These are phyloP conservation scores for Neurospora tetraspora DNA, from an alignment of 495 filamentous ascomycete genomes.

Conservation along the genomic window DNA sequence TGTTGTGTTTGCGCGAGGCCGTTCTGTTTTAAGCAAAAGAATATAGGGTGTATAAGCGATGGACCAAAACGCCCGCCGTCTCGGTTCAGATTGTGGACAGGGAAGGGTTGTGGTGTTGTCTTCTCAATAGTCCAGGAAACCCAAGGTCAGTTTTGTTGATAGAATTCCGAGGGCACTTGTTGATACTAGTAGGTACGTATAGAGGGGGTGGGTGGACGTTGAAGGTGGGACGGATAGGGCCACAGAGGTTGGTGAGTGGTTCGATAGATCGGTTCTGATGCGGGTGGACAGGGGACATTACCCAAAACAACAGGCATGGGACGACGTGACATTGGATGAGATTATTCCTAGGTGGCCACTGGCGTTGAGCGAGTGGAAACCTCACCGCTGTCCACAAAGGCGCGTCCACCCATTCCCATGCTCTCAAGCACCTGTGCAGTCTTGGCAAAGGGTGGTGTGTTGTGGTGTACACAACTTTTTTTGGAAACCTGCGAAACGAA, in stretches of 20 bases:
- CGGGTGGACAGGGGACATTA: background rate
- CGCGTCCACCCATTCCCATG: background rate
- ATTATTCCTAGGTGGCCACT: background rate
- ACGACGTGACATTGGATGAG: background rate
- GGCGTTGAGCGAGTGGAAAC: background rate
- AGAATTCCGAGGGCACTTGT: background rate
- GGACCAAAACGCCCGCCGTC: background rate
- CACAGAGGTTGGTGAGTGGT: background rate
- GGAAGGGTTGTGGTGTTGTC: background rate
- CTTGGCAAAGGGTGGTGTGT: no score
- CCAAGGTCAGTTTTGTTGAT: background rate
- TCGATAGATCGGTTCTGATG: background rate
- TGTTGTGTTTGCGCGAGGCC: background rate
- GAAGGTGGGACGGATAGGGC: background rate
- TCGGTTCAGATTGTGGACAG: background rate
- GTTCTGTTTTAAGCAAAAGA: background rate
- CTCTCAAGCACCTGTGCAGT: no score
- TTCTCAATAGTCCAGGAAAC: background rate
- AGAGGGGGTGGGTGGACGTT: background rate
- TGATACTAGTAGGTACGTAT: background rate
- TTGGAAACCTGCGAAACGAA: no score
- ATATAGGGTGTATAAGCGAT: background rate
- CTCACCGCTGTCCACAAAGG: background rate
- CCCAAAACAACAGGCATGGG: background rate
- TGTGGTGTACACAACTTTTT: no score